Conservation (phyloP, 805 yeast species). For the Metschnikowia henanensis region DNA sequence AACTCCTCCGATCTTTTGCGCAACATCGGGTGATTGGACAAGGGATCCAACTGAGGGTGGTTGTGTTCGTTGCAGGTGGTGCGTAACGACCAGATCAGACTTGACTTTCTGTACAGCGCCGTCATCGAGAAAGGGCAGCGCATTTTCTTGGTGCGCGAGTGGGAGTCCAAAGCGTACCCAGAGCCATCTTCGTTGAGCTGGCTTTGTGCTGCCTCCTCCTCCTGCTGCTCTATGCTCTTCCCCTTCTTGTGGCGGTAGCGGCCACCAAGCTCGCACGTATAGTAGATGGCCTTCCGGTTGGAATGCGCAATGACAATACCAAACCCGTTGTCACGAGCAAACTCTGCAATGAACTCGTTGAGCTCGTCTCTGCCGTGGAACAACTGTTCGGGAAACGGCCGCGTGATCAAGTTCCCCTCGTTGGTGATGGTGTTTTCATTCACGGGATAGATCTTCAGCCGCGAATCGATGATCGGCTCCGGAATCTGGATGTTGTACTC, state of each 20-base stretch:
- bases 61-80: conserved; percentile 58
- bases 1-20: conserved; percentile 54
- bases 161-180: conserved; percentile 39
- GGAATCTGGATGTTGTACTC: conserved; percentile 48
- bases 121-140: conserved; percentile 62
- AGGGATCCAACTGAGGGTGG: conserved; percentile 57
- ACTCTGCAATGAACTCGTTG: conserved; percentile 54
- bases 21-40: conserved; percentile 56
- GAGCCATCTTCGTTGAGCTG: conserved; percentile 29
- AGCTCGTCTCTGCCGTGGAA: conserved; percentile 50
- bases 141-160: conserved; percentile 50
- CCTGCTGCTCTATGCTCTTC: conserved; percentile 23
- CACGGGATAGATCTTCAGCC: conserved; percentile 44
- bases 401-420: conserved; percentile 51
- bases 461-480: conserved; percentile 44
- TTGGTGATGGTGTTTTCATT: conserved; percentile 47
- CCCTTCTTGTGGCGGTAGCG: conserved; percentile 51
- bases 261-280: conserved; percentile 60
- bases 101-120: conserved; percentile 51
- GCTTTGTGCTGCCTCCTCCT: conserved; percentile 21
- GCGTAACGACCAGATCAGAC: conserved; percentile 50
- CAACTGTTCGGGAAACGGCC: conserved; percentile 53
- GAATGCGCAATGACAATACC: conserved; percentile 62
- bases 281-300: conserved; percentile 57
- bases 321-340: conserved; percentile 57